phyloP scores from a whole-genome alignment of 192 early-diverging fungal genomes.

The Globomyces pollinis-pini region DNA sequence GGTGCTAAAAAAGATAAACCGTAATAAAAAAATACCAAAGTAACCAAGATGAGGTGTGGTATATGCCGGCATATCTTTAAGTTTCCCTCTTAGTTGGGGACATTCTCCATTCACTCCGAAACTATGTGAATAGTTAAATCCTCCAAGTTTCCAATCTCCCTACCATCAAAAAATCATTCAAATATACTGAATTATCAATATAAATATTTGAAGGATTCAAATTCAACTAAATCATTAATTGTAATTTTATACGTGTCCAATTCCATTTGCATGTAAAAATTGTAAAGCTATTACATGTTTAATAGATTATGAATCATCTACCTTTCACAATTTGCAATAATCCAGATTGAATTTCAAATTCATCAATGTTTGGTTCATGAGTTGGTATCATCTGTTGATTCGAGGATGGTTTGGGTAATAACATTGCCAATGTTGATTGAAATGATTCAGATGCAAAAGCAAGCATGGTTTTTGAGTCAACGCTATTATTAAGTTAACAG shows the following conservation, averaged over 20 bases:
- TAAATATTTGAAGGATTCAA: neutral
- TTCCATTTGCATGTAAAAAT: neutral
- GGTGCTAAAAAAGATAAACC: neutral
- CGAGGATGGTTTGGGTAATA: neutral
- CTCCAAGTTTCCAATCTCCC: neutral
- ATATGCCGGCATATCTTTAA: no score
- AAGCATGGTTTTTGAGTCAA: neutral
- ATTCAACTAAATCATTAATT: no score
- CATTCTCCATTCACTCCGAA: no score
- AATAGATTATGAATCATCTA: no score
- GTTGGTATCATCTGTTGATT: neutral
- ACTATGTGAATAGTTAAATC: conserved; percentile 1
- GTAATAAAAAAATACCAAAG: neutral
- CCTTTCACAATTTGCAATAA: neutral
- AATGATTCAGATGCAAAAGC: neutral
- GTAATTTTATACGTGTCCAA: neutral
- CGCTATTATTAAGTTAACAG: no score
- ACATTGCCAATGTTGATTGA: neutral
- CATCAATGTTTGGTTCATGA: neutral
- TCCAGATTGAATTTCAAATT: conserved; percentile 1
- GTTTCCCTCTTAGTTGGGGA: no score
- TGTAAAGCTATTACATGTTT: no score
- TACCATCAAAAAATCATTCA: no score
- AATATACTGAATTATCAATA: no score
- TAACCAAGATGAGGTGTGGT: no score